Evolutionary conservation across 352 stramenopile genomes (phyloP).

Genomic region (Sclerospora graminicola): DNA sequence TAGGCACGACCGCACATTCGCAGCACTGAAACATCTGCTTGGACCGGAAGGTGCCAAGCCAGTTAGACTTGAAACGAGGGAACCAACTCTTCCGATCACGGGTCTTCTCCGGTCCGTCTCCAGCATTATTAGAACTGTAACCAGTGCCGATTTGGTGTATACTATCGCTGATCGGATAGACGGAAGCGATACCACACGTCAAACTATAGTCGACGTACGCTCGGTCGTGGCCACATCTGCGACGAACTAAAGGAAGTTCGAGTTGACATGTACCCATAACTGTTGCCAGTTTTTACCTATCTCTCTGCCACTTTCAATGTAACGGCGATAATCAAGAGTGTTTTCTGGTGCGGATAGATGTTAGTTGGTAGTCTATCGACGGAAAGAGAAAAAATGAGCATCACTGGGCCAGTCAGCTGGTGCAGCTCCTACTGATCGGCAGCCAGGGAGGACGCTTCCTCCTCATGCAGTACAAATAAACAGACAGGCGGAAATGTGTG

Average conservation of each 20-base stretch:
- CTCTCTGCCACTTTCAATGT: no score
- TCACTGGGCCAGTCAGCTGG: slow-evolving; percentile 26
- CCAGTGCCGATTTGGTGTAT: slow-evolving; percentile 47
- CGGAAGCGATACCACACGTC: not conserved
- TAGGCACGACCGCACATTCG: slow-evolving; percentile 56
- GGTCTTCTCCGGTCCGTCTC: slow-evolving; percentile 77
- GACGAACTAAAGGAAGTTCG: no score
- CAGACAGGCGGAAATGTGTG: slow-evolving; percentile 2
- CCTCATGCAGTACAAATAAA: not conserved
- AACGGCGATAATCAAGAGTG: no score
- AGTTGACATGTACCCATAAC: no score
- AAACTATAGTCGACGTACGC: not conserved
- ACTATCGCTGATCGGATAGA: slow-evolving; percentile 17
- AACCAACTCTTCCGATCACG: slow-evolving; percentile 83
- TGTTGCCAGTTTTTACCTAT: no score
- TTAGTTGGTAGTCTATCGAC: not conserved
- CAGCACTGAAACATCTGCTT: slow-evolving; percentile 84
- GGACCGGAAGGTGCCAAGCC: slow-evolving; percentile 76
- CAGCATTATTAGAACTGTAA: slow-evolving; percentile 67
- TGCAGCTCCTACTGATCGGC: slow-evolving; percentile 23
- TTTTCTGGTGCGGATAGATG: no score
- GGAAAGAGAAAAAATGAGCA: slow-evolving; percentile 32
- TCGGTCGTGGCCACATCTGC: no score
- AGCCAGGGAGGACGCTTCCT: slow-evolving; percentile 19
- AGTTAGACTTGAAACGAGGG: slow-evolving; percentile 83